Conservation (phyloP, 202 grass and related monocot genomes). For the Panicum hallii region DNA sequence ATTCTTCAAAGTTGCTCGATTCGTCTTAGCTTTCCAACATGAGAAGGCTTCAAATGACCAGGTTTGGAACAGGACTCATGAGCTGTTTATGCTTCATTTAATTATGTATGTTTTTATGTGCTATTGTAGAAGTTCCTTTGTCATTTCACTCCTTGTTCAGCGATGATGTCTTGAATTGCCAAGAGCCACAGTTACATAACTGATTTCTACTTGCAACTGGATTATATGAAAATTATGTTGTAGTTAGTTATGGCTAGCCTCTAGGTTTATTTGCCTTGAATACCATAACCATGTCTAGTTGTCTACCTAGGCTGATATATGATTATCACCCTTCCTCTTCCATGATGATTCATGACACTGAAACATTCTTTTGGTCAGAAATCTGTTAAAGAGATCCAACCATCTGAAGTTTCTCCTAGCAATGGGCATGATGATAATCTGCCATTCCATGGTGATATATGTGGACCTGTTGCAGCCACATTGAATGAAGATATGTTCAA, state of each 20-base stretch:
- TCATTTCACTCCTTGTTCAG: background rate
- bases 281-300: conserved; percentile 26
- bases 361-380: conserved; percentile 60
- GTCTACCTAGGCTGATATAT: conserved; percentile 21
- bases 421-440: conserved; percentile 43
- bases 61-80: conserved; percentile 56
- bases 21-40: conserved; percentile 93
- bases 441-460: conserved; percentile 74
- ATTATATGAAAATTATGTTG: conserved; percentile 24
- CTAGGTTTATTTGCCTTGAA: conserved; percentile 33
- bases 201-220: conserved; percentile 22
- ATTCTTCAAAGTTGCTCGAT: conserved; percentile 87
- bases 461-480: conserved; percentile 88
- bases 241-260: background rate
- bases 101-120: conserved; percentile 20
- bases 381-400: conserved; percentile 41
- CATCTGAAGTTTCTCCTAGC: conserved; percentile 61
- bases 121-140: background rate
- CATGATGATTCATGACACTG: conserved; percentile 28
- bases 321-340: conserved; percentile 32
- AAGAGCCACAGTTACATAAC: conserved; percentile 4
- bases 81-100: conserved; percentile 23
- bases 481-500: conserved; percentile 96
- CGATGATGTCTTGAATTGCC: conserved; percentile 25
- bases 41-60: conserved; percentile 76